Evolutionary conservation across 2,329 filamentous ascomycete species (phyloP), one percentile per base, ranked within the genome.

Genomic region (Metarhizium humberi): DNA sequence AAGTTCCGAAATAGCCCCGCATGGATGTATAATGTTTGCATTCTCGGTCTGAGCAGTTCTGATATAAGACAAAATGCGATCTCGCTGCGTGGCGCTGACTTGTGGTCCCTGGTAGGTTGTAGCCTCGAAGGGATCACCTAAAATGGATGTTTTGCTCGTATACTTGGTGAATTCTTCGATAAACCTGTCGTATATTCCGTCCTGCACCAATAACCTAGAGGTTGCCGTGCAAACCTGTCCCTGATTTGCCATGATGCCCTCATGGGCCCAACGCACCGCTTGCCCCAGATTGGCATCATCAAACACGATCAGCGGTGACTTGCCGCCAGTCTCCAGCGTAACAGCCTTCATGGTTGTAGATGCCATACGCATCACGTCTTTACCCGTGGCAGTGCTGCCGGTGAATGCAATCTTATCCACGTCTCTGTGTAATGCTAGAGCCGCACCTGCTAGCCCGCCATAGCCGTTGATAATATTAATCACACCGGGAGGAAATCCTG

Each of bases 401-500:
- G 86, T 90, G 61, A 90, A 90, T 0, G 86, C 84, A 57, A 90
- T 75, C 72, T 89, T 89, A 64, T 87, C 82, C 30, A 90, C 78
- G 34, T 78, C 78, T 7, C 78, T 69, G 66, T 90, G 86, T 49
- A 75, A 72, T 1, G 81, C 84, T 18, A 90, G 74, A 1, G 85
- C 83, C 3, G 82, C 76, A 11, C 86, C 86, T 1, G 84, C 81
- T 52, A 81, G 80, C 43, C 75, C 73, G 13, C 86, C 86, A 57
- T 80, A 74, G 1, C 86, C 87, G 58, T 86, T 88, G 56, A 89
- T 64, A 58, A 90, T 78, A 66, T 90, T 90, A 60, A 90, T 71
- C 6, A 90, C 86, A 48, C 86, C 86, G 1, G 86, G 80, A 7
- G 86, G 87, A 65, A 90, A 89, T 0, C 87, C 86, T 25, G 85